Evolutionary conservation across 352 stramenopile genomes (phyloP), one percentile per base, ranked within the genome.

Genomic region (Phytopythium boreale): DNA sequence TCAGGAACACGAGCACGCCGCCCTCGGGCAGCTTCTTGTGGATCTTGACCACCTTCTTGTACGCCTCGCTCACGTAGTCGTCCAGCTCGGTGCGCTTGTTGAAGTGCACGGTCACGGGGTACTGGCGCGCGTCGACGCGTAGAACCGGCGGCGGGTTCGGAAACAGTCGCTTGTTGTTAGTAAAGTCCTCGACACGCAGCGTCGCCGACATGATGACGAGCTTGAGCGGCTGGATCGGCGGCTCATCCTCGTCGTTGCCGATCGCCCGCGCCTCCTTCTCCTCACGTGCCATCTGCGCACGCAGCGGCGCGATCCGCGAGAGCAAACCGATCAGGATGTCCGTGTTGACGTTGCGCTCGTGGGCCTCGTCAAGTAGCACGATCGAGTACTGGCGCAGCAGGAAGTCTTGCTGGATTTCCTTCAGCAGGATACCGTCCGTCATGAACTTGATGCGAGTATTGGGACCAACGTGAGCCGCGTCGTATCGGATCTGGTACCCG

Each of bases 351-450:
- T 98, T 99, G 57, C 97, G 84, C 71, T 99, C 97, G 75, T 99
- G 97, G 17, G 96, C 96, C 70, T 99, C 97, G 79, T 99, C 97
- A 39, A 98, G 62, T 39, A 95, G 66, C 20, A 93, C 61, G 60
- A 94, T 88, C 53, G 87, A 93, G 69, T 94, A 95, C 34, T 88
- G 74, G 34, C 79, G 77, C 51, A 94, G 60, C 36, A 93, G 63
- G 50, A 93, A 92, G 56, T 94, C 84, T 52, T 91, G 79, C 69
- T 98, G 90, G 66, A 98, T 97, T 74, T 99, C 97, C 71, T 98
- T 94, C n/a, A 99, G 79, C 43, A 99, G 72, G 63, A 99, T 99
- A 66, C 98, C 98, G 71, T 99, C 98, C 7, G 98, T 99, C 97
- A 99, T 99, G 72, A 99, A 99, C 75, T 99, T 99, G 56, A 99